A percentile compares a stretch with the other conserved stretches of the same genome.
phyloP scores from a whole-genome alignment of 164 flowering plant genomes.

The Macadamia tetraphylla region DNA sequence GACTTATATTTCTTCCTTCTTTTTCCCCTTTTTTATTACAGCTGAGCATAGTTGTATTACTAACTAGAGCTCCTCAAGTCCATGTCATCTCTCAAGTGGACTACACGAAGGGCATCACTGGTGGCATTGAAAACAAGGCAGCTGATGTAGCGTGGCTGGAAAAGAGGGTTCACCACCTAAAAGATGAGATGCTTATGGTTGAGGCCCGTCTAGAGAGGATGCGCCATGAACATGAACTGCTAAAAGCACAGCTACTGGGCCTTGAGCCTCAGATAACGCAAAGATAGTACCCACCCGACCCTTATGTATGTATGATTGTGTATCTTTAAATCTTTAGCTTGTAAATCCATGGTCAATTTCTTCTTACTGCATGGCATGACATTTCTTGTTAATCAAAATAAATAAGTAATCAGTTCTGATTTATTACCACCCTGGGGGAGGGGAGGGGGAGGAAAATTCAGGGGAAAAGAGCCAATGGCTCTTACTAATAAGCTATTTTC shows the following conservation, averaged over 20 bases:
- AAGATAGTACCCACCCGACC: slow-evolving; percentile 3
- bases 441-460: too few species aligned
- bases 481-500: too few species aligned
- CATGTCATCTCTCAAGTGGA: slow-evolving; percentile 49
- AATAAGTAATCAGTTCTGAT: not conserved
- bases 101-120: slow-evolving; percentile 22
- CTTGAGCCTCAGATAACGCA: slow-evolving; percentile 32
- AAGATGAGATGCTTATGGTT: slow-evolving; percentile 79
- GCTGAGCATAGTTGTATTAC: slow-evolving; percentile 72
- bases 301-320: not conserved
- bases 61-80: slow-evolving; percentile 60
- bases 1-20: not conserved
- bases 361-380: not conserved
- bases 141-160: slow-evolving; percentile 60
- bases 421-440: too few species aligned
- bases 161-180: slow-evolving; percentile 58
- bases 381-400: not conserved
- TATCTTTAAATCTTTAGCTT: not conserved
- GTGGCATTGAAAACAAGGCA: slow-evolving; percentile 22
- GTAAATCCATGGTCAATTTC: too few species aligned
- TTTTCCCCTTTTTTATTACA: slow-evolving; percentile 26
- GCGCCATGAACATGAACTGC: slow-evolving; percentile 49
- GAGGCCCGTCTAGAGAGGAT: slow-evolving; percentile 72
- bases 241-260: slow-evolving; percentile 52
- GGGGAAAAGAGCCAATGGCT: too few species aligned